phyloP scores from a whole-genome alignment of 345 rosid genomes.

The Physaria fendleri region DNA sequence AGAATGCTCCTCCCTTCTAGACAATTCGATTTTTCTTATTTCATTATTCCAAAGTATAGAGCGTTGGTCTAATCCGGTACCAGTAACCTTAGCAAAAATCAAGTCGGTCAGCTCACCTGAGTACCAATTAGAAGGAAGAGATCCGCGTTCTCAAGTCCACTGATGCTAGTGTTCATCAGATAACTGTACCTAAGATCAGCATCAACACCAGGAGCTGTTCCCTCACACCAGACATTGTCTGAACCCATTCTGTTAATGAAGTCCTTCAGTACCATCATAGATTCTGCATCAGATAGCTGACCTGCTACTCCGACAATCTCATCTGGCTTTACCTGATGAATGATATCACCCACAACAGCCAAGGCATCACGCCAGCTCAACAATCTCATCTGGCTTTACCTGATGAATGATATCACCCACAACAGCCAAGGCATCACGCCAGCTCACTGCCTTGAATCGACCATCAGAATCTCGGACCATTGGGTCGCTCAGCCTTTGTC shows the following conservation, averaged over 20 bases:
- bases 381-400: constrained; percentile 76
- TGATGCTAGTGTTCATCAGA: constrained; percentile 80
- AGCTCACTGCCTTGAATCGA: constrained; percentile 77
- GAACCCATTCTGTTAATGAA: constrained; percentile 93
- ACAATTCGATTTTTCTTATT: background rate
- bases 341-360: constrained; percentile 79
- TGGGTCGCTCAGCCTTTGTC: constrained; percentile 98
- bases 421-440: constrained; percentile 93
- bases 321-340: constrained; percentile 68
- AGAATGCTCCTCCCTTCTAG: background rate
- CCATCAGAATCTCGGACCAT: constrained; percentile 96
- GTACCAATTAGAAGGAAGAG: constrained; percentile 92
- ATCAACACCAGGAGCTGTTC: constrained; percentile 62
- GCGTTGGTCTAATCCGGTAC: background rate
- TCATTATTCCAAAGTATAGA: background rate
- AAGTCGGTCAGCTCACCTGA: constrained; percentile 44
- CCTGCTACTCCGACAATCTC: constrained; percentile 95
- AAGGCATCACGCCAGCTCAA: constrained; percentile 96
- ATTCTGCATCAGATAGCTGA: constrained; percentile 89
- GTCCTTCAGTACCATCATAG: constrained; percentile 98
- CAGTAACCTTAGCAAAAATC: background rate
- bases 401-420: constrained; percentile 79
- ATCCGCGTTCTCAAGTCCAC: constrained; percentile 93
- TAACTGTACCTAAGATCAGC: constrained; percentile 93
- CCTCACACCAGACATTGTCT: constrained; percentile 89